Evolutionary conservation across 768 basidiomycete species (phyloP), one percentile per base, ranked within the genome.

Genomic region (Trametes sanguinea): DNA sequence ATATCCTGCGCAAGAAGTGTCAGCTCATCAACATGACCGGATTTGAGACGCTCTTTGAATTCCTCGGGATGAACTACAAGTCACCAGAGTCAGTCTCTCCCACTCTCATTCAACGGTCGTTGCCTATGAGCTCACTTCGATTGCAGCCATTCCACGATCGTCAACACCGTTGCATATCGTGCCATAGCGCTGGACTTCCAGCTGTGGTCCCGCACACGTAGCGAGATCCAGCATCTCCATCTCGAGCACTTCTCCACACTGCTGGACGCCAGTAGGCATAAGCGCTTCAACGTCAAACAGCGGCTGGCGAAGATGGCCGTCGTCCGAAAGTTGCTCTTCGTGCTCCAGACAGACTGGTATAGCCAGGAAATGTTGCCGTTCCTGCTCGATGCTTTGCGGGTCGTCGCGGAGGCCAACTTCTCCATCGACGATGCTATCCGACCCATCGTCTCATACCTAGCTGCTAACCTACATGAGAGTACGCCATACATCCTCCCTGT

Each of bases 161-260:
- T 87, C 52, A 96, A 96, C 68, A 79, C 86, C 4, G 79, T 89
- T 1, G 95, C 91, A 5, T 96, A 97, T 72, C 82, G 83, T 46
- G 83, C 87, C 4, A 83, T 98, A 51, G 92, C 92, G 0, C 83
- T 98, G 1, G 94, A 96, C 68, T 92, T 98, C 64, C 88, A 93
- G 54, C 84, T 97, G 10, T 98, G 95, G 95, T 85, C 90, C 0
- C 81, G 76, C 35, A 86, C 90, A 0, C 79, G 80, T 3, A 70
- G 77, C 16, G 90, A 92, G 51, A 85, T 97, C n/a, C 91, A 93
- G 67, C 80, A 80, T 4, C 82, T 86, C 11, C 88, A 94, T 66
- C 78, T 95, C 0, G 88, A 90, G 51, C 94, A 96, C 70, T 95
- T 96, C 70, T 74, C 81, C 6, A 89, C 85, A 13, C 83, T 97